Base-by-base conservation (phyloP, 2,329 filamentous ascomycete species). In the Chaetomium olivaceum region DNA sequence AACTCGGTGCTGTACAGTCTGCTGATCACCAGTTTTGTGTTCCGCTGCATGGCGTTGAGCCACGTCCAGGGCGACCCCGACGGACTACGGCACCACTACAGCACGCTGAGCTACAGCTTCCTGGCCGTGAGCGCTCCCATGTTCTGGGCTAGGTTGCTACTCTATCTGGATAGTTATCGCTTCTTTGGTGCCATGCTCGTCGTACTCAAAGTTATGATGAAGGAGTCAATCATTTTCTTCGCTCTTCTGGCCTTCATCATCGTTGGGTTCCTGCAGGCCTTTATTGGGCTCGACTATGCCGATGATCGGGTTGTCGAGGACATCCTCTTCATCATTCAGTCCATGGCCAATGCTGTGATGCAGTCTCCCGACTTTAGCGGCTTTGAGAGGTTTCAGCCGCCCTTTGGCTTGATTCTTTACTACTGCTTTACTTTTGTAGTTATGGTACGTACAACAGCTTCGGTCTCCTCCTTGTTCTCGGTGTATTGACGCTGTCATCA, bases 121-220 rank as follows among this genome's bases (percentile, higher is more conserved):
- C 81, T 99, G 27, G 93, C 95, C 11, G 96, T 97, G 76, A 89
- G 89, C 3, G 93, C 95, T 0, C 95, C 95, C 0, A 91, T 99
- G 91, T 98, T 99, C 78, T 99, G 95, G 94, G 91, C 89, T 74
- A 90, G 95, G 4, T 83, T 99, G 66, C 80, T 99, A 68, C 86
- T 99, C 7, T 99, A 97, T 75, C 86, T 99, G 21, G 95, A 99
- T 78, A 92, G 91, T 39, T 87, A 96, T 83, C 89, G 91, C 63
- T 99, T 99, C 82, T 99, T 99, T 73, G 95, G 95, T 27, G 93
- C 94, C 58, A 99, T 99, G 95, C 86, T 99, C 1, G 94, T 99
- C 1, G 93, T 99, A 1, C 82, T 99, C 54, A 96, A 98, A 77
- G 91, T 93, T 60, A 93, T 94, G 91, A 93, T 94, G 90, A 92